These are phyloP conservation scores for Phellinidium pouzarii DNA, from an alignment of 1,284 basidiomycete species.

Conservation along the genomic window DNA sequence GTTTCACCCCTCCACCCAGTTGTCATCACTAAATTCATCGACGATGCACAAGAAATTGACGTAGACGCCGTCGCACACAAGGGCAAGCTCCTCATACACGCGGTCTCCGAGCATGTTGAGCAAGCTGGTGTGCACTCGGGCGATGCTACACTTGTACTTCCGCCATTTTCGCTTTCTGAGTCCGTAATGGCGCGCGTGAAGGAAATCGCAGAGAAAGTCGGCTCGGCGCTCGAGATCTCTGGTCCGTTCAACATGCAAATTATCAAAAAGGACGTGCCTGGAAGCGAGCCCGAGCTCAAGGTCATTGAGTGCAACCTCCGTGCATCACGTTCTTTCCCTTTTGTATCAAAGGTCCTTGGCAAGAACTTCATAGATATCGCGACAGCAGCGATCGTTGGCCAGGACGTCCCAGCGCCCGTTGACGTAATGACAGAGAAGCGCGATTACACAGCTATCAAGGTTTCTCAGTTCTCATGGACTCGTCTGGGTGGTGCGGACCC, in stretches of 20 bases:
- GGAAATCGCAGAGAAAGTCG: conserved; percentile 92
- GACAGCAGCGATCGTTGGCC: conserved; percentile 84
- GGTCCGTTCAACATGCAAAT: conserved; percentile 99
- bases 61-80: conserved; percentile 96
- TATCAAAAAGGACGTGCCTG: conserved; percentile 71
- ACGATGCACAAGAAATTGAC: conserved; percentile 96
- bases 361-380: conserved; percentile 97
- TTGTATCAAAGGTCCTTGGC: conserved; percentile 97
- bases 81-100: conserved; percentile 92
- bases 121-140: conserved; percentile 99
- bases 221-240: conserved; percentile 90
- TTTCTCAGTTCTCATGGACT: conserved; percentile 98
- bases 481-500: conserved; percentile 92
- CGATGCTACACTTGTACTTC: conserved; percentile 95
- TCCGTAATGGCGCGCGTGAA: conserved; percentile 85
- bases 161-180: conserved; percentile 82
- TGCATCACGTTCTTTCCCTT: conserved; percentile 97
- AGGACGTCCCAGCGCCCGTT: conserved; percentile 88
- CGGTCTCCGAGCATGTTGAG: conserved; percentile 97
- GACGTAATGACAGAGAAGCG: conserved; percentile 89
- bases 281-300: conserved; percentile 73
- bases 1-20: conserved; percentile 97
- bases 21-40: conserved; percentile 98
- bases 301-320: conserved; percentile 99
- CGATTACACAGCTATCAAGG: conserved; percentile 96